Base-by-base conservation (phyloP, 768 basidiomycete genomes). In the Amanita fuliginea region DNA sequence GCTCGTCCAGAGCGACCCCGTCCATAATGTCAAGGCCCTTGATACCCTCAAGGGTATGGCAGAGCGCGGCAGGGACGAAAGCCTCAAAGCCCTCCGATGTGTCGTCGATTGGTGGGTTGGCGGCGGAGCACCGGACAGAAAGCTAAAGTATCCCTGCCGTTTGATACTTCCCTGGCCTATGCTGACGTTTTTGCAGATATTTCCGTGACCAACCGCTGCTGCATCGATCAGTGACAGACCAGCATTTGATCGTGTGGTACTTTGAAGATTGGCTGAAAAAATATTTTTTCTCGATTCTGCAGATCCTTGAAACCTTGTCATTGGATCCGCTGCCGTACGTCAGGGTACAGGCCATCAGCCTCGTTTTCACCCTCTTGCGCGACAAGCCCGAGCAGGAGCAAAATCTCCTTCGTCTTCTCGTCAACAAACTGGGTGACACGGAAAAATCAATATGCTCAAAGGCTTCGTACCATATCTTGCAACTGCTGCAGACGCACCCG, bases 211-310 rank as follows among this genome's bases (percentile, higher is more conserved):
- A 94, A 57, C 83, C 86, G 10, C 62, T 90, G 46, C 62, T 69
- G 1, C 82, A 84, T 61, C 74, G 78, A 0, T 64, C 67, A 14
- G 71, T 78, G 24, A 81, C 83, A 0, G 86, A 94, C 50, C 71
- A 78, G 46, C 78, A 88, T 61, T 65, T 97, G 0, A 57, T 93
- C 4, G 51, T 84, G 3, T 98, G 87, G 83, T 85, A 84, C 53
- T 98, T 96, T 63, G 96, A 99, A 64, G 95, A 98, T 58, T 97
- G 91, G 88, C 63, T 97, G 44, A 99, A 99, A 67, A 93, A 92
- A 55, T 98, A 85, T 64, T 97, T 96, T 68, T 98, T 95, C 67
- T 82, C 83, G 2, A 65, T 96, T 34, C 75, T 98, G 3, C 89
- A 95, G 62, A 80, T 88, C 34, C 78, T 97, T 14, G 95, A 99